phyloP scores from a whole-genome alignment of 768 basidiomycete species.

The Leccinum broughii region DNA sequence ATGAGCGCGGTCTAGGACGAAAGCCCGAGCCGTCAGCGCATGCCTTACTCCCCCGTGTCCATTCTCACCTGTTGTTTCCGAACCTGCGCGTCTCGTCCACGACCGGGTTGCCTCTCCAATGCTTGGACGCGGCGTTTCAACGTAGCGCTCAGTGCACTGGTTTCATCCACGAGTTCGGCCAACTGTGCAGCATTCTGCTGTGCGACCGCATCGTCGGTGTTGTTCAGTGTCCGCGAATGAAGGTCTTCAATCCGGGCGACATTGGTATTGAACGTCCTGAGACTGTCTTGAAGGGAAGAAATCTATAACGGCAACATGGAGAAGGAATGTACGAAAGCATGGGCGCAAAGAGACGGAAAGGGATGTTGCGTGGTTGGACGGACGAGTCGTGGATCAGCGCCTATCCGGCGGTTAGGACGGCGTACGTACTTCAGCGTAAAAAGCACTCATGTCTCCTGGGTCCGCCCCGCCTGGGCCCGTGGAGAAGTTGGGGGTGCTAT shows the following conservation, averaged over 20 bases:
- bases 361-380: not conserved
- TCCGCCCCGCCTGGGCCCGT: constrained; percentile 39
- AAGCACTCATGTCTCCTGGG: constrained; percentile 62
- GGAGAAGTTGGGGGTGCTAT: constrained; percentile 53
- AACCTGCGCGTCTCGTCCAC: constrained; percentile 65
- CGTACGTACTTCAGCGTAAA: constrained; percentile 70
- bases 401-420: not conserved
- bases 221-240: constrained; percentile 74
- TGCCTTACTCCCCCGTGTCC: not conserved
- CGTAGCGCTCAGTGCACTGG: constrained; percentile 64
- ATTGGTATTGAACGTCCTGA: constrained; percentile 69
- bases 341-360: not conserved
- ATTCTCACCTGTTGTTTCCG: constrained; percentile 70
- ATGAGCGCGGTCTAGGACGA: constrained; percentile 54
- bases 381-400: not conserved
- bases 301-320: constrained; percentile 48
- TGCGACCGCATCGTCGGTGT: constrained; percentile 67
- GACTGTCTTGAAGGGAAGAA: constrained; percentile 68
- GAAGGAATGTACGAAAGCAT: not conserved
- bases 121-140: constrained; percentile 75
- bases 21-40: constrained; percentile 18
- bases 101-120: constrained; percentile 65
- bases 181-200: constrained; percentile 62
- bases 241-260: constrained; percentile 67
- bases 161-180: constrained; percentile 69